Evolutionary conservation across 1,284 basidiomycete species (phyloP).

Genomic region (Cryptococcus sp.): DNA sequence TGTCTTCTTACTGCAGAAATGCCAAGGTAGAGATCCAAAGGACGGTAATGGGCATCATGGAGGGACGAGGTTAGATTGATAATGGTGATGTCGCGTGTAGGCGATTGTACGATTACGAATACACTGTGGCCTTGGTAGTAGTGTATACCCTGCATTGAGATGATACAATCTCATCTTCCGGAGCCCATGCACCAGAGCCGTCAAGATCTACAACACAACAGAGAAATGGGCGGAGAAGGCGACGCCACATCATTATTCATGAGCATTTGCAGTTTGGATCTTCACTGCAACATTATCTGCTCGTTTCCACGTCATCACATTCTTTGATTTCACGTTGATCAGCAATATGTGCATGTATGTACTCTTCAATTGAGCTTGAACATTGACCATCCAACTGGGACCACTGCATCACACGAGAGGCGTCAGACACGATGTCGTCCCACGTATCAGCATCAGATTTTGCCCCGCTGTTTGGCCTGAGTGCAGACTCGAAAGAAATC

Average conservation of each 20-base stretch:
- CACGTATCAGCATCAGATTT: conserved; percentile 4
- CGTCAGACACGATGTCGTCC: conserved; percentile 4
- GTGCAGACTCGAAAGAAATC: conserved; percentile 14
- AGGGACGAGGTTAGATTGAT: conserved; percentile 27
- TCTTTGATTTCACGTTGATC: too few relatives aligned
- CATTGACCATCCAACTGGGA: not conserved
- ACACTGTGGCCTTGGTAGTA: not conserved
- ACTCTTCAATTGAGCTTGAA: too few relatives aligned
- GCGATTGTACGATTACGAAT: not conserved
- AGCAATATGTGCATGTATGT: too few relatives aligned
- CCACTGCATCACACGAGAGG: not conserved
- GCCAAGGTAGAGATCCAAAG: conserved; percentile 32
- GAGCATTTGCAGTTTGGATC: too few relatives aligned
- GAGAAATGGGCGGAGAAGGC: too few relatives aligned
- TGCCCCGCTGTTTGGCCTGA: conserved; percentile 13
- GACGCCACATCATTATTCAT: too few relatives aligned
- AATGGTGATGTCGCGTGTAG: not conserved
- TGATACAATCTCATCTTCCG: not conserved
- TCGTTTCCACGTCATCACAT: too few relatives aligned
- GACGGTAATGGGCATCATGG: conserved; percentile 14
- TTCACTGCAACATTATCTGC: too few relatives aligned
- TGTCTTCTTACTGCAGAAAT: conserved; percentile 38
- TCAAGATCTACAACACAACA: not conserved
- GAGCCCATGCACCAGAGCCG: not conserved
- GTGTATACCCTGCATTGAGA: not conserved